phyloP scores from a whole-genome alignment of 1,284 basidiomycete genomes.

The Trichosporon sp. region DNA sequence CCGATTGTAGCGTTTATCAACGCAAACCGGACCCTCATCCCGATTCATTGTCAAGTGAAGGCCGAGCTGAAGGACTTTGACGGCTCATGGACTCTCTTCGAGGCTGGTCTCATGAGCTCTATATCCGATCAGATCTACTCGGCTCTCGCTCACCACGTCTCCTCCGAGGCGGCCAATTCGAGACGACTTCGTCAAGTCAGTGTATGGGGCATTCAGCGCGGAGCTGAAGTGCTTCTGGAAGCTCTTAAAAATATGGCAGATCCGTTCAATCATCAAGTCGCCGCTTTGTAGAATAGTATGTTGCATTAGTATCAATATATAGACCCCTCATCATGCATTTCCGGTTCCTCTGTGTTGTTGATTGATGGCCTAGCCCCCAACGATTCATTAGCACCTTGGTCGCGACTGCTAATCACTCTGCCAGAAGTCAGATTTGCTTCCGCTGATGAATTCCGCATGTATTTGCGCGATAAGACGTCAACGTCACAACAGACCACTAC shows the following conservation, averaged over 20 bases:
- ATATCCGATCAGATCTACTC: constrained; percentile 61
- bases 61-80: constrained; percentile 76
- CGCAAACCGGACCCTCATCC: constrained; percentile 82
- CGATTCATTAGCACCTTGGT: background rate
- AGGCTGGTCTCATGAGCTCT: constrained; percentile 43
- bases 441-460: background rate
- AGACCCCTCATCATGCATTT: background rate
- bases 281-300: constrained; percentile 5
- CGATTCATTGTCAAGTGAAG: constrained; percentile 79
- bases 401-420: too few relatives aligned
- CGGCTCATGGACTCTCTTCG: constrained; percentile 68
- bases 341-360: background rate
- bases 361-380: too few relatives aligned
- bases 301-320: background rate
- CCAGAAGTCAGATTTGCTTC: background rate
- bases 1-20: constrained; percentile 99
- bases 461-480: background rate
- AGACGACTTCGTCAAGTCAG: constrained; percentile 79
- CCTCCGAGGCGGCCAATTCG: constrained; percentile 72
- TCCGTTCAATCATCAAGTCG: constrained; percentile 33
- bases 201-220: constrained; percentile 71
- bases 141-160: constrained; percentile 85
- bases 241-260: constrained; percentile 57
- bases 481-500: background rate
- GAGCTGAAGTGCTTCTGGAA: constrained; percentile 60